A percentile compares a stretch with the other conserved stretches of the same genome.
Conservation (phyloP, 108 stramenopile species). For the Halocafeteria seosinensis region DNA sequence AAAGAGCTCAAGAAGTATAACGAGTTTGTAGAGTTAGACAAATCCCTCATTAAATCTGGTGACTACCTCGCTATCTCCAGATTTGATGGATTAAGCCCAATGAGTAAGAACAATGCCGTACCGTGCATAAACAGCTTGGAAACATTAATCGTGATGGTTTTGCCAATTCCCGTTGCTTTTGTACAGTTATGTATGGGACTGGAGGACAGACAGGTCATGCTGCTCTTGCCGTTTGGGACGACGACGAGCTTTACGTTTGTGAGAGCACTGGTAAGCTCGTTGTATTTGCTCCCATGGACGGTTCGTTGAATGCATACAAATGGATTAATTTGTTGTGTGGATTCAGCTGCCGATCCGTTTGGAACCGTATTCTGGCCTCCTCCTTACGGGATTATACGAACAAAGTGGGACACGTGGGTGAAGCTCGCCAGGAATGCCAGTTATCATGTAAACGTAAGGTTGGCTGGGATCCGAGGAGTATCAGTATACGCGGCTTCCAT, state of each 20-base stretch:
- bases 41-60: neutral
- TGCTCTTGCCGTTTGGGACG: conserved; percentile 12
- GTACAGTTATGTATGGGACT: conserved; percentile 3
- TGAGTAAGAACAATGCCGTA: no score
- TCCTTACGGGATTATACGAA: neutral
- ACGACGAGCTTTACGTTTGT: conserved; percentile 7
- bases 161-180: no score
- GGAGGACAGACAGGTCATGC: conserved; percentile 13
- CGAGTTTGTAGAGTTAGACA: no score
- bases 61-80: conserved; percentile 5
- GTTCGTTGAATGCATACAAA: no score
- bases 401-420: neutral
- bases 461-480: no score
- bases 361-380: neutral
- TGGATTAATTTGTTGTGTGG: no score
- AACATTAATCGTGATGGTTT: no score
- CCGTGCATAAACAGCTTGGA: no score
- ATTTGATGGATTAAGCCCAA: conserved; percentile 16
- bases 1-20: no score
- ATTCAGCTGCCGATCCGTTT: neutral
- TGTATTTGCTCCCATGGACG: no score
- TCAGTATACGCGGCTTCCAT: no score
- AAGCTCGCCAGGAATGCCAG: neutral
- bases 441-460: neutral
- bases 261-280: conserved; percentile 10